Evolutionary conservation across 257 asterid genomes (phyloP).

Genomic region (Jacaranda mimosifolia): DNA sequence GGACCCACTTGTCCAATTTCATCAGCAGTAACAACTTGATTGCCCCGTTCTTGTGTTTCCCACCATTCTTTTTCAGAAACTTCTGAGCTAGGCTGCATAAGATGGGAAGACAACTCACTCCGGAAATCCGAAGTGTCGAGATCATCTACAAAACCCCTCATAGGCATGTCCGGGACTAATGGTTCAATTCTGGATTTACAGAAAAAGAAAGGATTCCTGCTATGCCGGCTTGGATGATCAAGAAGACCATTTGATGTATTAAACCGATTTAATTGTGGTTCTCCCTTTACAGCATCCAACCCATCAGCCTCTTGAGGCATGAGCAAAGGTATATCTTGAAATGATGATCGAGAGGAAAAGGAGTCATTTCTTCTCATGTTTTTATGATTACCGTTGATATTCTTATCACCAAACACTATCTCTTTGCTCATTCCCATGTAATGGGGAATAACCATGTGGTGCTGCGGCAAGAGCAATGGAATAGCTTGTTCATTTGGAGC

Average conservation of each 20-base stretch:
- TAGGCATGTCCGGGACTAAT: conserved; percentile 54
- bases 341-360: conserved; percentile 57
- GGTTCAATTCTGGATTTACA: conserved; percentile 56
- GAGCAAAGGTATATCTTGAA: conserved; percentile 68
- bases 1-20: conserved; percentile 81
- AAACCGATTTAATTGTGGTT: conserved; percentile 44
- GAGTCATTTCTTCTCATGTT: conserved; percentile 47
- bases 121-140: conserved; percentile 34
- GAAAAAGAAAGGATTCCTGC: conserved; percentile 58
- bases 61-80: conserved; percentile 61
- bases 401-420: conserved; percentile 33
- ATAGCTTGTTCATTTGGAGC: conserved; percentile 67
- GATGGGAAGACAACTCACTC: conserved; percentile 46
- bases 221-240: conserved; percentile 51
- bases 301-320: conserved; percentile 70
- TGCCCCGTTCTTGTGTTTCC: conserved; percentile 71
- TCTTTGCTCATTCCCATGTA: conserved; percentile 59
- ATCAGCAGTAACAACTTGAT: conserved; percentile 59
- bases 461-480: conserved; percentile 76
- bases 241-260: conserved; percentile 36
- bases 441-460: conserved; percentile 81
- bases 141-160: conserved; percentile 70
- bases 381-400: conserved; percentile 36
- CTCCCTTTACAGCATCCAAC: conserved; percentile 45
- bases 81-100: conserved; percentile 43